Evolutionary conservation across 345 rosid species (phyloP), one percentile per base, ranked within the genome.

Genomic region (Mangifera indica): DNA sequence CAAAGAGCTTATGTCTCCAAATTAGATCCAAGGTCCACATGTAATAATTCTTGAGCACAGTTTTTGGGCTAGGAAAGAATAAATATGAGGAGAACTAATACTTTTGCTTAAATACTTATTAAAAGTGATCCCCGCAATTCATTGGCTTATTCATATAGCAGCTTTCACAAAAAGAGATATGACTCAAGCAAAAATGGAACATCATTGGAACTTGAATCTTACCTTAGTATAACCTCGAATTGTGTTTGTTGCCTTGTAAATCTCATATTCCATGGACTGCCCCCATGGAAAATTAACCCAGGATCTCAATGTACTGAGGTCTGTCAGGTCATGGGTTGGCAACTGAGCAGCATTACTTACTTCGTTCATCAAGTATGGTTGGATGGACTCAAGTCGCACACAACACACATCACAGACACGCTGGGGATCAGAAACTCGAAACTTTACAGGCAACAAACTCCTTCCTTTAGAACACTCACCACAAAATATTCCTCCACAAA

Each of bases 281-380:
- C 91, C 95, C 98, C 98, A 94, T 0, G 98, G 98, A 81, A 94
- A 92, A 80, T 94, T 94, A 64, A 90, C 79, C 98, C 98, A 94
- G 71, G 98, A 92, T 81, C 98, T 92, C 85, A 92, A 83, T 0
- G 98, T 94, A 80, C 98, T 92, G 69, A 94, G 97, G 80, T 94
- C 98, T 42, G 97, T 92, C 78, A 92, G 78, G 77, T 94, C 98
- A 76, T 80, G 87, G 6, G 92, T 90, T 1, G 98, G 97, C 74
- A 88, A 71, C 83, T 88, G 98, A 72, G 97, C 88, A 79, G 98
- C 97, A 69, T 86, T 80, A 84, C 98, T 94, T 54, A 94, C 98
- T 84, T 84, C 92, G 82, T 90, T 88, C 97, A 94, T 94, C 80
- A 94, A 78, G 72, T 87, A 89, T 22, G 93, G 89, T 79, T 94